phyloP scores from a whole-genome alignment of 2,329 filamentous ascomycete species.

The Scedosporium apiospermum region DNA sequence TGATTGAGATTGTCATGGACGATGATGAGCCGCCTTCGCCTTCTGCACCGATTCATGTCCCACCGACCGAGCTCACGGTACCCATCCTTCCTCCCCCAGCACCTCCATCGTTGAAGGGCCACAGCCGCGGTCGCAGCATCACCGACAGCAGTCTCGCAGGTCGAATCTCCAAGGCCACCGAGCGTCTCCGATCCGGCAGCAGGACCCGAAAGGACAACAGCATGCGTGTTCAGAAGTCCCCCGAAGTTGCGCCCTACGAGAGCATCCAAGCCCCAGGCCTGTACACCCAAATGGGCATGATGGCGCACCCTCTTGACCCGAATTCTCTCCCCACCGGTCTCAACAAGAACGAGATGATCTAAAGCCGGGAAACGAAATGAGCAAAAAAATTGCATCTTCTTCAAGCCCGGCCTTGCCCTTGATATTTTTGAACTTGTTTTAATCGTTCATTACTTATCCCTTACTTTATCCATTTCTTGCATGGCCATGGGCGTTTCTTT shows the following conservation, averaged over 20 bases:
- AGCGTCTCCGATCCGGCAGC: slow-evolving; percentile 51
- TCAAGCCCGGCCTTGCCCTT: not conserved
- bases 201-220: slow-evolving; percentile 39
- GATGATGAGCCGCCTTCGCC: slow-evolving; percentile 33
- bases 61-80: slow-evolving; percentile 31
- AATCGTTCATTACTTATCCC: not conserved
- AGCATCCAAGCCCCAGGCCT: slow-evolving; percentile 22
- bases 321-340: slow-evolving; percentile 34
- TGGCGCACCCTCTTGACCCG: slow-evolving; percentile 15
- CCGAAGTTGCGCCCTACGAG: slow-evolving; percentile 27
- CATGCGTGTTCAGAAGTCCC: slow-evolving; percentile 13
- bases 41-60: slow-evolving; percentile 17
- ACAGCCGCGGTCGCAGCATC: slow-evolving; percentile 48
- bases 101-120: slow-evolving; percentile 31
- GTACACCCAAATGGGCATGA: slow-evolving; percentile 14
- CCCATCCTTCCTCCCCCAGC: slow-evolving; percentile 35
- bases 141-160: slow-evolving; percentile 42
- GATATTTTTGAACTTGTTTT: not conserved
- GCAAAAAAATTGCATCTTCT: no score
- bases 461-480: slow-evolving; percentile 18
- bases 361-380: slow-evolving; percentile 10
- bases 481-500: slow-evolving; percentile 30
- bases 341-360: slow-evolving; percentile 48
- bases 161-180: slow-evolving; percentile 47
- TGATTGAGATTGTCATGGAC: slow-evolving; percentile 60